A percentile compares a stretch with the other conserved stretches of the same genome.
phyloP scores from a whole-genome alignment of 345 rosid species.

The Eucalyptus melliodora region DNA sequence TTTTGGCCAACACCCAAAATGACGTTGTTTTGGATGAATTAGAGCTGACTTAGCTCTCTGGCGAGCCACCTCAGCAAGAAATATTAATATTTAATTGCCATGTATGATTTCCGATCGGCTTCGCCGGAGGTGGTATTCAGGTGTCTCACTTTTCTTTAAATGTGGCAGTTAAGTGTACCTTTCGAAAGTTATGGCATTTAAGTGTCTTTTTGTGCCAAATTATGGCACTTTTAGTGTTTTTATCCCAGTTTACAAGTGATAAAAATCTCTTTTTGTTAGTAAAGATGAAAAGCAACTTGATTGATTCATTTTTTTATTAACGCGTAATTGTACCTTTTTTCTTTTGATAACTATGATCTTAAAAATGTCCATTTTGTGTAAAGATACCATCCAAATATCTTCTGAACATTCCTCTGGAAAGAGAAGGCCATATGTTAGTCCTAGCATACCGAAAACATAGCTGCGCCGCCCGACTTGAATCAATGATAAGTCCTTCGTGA shows the following conservation, averaged over 20 bases:
- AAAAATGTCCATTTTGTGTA: neutral
- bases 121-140: fast-evolving
- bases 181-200: no score
- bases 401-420: neutral
- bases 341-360: neutral
- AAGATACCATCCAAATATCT: neutral
- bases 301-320: neutral
- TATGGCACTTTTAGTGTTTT: no score
- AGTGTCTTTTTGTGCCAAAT: no score
- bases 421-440: neutral
- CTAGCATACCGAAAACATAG: neutral
- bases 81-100: no score
- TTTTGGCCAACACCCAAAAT: no score
- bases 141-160: no score
- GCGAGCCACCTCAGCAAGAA: no score
- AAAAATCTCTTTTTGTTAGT: neutral
- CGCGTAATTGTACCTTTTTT: neutral
- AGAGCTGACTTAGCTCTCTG: no score
- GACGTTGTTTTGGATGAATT: no score
- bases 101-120: no score
- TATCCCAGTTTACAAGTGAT: neutral
- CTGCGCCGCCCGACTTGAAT: neutral
- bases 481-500: neutral
- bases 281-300: neutral
- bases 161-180: no score